phyloP scores from a whole-genome alignment of 768 basidiomycete species.

The Tephrocybe sp. region DNA sequence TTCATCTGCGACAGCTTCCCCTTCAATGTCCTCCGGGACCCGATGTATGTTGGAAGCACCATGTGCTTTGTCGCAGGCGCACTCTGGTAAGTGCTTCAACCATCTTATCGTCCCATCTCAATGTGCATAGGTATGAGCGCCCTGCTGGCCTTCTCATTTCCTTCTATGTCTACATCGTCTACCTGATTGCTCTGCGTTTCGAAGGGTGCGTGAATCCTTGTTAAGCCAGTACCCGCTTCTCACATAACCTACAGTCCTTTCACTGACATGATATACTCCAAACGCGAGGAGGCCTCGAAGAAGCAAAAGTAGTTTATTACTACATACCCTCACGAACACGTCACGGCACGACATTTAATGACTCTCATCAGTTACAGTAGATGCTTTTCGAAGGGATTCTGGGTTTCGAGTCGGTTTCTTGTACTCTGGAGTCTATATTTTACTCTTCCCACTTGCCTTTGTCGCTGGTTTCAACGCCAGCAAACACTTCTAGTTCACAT shows the following conservation, averaged over 20 bases:
- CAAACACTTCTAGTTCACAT: constrained; percentile 4
- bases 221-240: background rate
- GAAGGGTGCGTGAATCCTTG: constrained; percentile 69
- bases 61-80: constrained; percentile 86
- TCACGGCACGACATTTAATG: constrained; percentile 8
- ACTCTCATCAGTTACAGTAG: constrained; percentile 20
- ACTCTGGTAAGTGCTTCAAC: constrained; percentile 60
- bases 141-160: constrained; percentile 84
- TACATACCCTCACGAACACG: background rate
- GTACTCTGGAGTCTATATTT: background rate
- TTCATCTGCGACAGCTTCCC: constrained; percentile 58
- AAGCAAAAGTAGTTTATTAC: constrained; percentile 14
- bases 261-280: constrained; percentile 79
- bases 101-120: background rate
- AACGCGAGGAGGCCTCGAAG: constrained; percentile 37
- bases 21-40: constrained; percentile 88
- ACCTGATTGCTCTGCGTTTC: constrained; percentile 77
- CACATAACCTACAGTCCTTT: constrained; percentile 49
- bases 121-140: constrained; percentile 64
- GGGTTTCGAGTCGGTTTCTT: background rate
- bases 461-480: constrained; percentile 24
- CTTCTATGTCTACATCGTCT: constrained; percentile 79
- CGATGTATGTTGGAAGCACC: constrained; percentile 97
- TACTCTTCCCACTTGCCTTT: background rate
- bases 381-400: constrained; percentile 6